Conservation (phyloP, 1,284 basidiomycete species). For the Ustilago trichophora region DNA sequence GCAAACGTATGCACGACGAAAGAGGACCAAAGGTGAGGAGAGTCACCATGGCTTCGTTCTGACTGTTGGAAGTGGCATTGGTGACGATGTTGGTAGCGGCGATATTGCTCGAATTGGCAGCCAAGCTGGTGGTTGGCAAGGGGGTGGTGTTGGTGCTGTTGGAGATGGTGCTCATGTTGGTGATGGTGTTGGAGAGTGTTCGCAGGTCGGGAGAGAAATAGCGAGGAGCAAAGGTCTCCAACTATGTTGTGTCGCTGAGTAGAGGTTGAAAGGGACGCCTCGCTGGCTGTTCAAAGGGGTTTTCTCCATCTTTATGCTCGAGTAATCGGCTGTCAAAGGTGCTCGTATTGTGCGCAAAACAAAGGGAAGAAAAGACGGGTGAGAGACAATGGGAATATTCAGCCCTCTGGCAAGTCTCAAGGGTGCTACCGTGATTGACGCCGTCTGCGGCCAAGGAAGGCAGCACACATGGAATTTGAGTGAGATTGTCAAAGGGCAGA, state of each 20-base stretch:
- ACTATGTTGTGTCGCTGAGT: too few species aligned
- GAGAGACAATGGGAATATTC: not conserved
- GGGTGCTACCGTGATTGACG: not conserved
- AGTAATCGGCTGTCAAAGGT: too few species aligned
- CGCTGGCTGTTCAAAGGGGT: too few species aligned
- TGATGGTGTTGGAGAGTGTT: too few species aligned
- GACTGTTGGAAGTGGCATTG: not conserved
- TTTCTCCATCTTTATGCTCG: too few species aligned
- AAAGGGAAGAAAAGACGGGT: conserved; percentile 1
- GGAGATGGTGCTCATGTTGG: too few species aligned
- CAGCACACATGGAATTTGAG: not conserved
- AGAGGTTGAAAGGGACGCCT: too few species aligned
- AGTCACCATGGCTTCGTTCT: not conserved
- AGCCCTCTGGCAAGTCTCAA: not conserved
- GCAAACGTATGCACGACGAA: conserved; percentile 18
- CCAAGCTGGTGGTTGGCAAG: not conserved
- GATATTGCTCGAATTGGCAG: not conserved
- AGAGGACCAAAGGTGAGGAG: conserved; percentile 28
- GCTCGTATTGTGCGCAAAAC: too few species aligned
- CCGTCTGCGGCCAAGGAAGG: not conserved
- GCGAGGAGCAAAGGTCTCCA: too few species aligned
- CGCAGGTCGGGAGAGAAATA: too few species aligned
- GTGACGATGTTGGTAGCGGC: too few species aligned
- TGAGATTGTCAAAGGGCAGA: conserved; percentile 7
- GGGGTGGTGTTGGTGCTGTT: conserved; percentile 4